phyloP scores from a whole-genome alignment of 306 rosid genomes.

The Pyrus pyrifolia region DNA sequence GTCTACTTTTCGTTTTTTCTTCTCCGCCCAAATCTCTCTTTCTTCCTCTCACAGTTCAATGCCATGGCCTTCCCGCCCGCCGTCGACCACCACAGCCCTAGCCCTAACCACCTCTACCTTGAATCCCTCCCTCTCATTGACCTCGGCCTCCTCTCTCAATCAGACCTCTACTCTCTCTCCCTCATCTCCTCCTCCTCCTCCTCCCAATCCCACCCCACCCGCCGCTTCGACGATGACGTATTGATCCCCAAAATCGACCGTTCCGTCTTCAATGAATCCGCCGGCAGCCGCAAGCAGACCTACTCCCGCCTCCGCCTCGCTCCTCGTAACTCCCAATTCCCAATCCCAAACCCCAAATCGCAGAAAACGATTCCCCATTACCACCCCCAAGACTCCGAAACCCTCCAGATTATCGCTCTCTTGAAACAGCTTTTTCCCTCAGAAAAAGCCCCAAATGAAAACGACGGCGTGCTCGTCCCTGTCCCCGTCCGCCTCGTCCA shows the following conservation, averaged over 20 bases:
- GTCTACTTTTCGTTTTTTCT: background rate
- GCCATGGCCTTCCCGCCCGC: constrained; percentile 48
- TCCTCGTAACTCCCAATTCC: constrained; percentile 40
- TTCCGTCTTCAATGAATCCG: constrained; percentile 82
- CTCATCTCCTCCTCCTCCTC: constrained; percentile 27
- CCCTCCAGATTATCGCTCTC: constrained; percentile 31
- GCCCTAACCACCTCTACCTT: constrained; percentile 18
- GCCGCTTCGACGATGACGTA: constrained; percentile 32
- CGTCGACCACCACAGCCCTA: background rate
- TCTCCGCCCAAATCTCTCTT: background rate
- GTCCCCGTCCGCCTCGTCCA: constrained; percentile 28
- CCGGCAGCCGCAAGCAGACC: constrained; percentile 92
- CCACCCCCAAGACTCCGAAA: constrained; percentile 34
- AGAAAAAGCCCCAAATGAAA: background rate
- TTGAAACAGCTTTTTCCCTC: constrained; percentile 55
- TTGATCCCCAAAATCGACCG: constrained; percentile 80
- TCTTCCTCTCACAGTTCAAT: background rate
- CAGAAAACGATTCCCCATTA: constrained; percentile 15
- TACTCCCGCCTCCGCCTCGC: constrained; percentile 72
- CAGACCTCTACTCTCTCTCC: constrained; percentile 66
- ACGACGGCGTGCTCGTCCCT: constrained; percentile 24
- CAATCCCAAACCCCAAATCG: constrained; percentile 16
- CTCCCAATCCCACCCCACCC: constrained; percentile 20
- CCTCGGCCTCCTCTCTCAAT: constrained; percentile 61
- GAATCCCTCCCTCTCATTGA: constrained; percentile 47